Percentiles rank a stretch among this genome's conserved stretches.
Evolutionary conservation across 495 filamentous ascomycete species (phyloP).

Genomic region (Neurospora pannonica): DNA sequence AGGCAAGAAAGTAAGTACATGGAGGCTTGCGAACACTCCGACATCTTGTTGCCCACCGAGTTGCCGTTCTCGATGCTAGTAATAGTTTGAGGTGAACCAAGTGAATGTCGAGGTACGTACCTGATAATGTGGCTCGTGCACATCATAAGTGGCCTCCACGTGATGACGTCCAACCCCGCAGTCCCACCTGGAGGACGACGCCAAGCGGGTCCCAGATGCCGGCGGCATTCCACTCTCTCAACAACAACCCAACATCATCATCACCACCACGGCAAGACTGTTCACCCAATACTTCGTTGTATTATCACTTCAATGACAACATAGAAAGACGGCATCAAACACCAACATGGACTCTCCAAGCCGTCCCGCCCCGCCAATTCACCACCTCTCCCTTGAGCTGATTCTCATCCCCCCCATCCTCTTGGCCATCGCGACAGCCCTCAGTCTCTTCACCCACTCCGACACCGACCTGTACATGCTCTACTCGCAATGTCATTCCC

Average conservation of each 20-base stretch:
- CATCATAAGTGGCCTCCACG: background rate
- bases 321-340: background rate
- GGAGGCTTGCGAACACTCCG: background rate
- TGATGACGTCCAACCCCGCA: background rate
- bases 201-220: background rate
- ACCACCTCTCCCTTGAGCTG: slow-evolving; percentile 17
- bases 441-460: slow-evolving; percentile 18
- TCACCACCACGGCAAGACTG: background rate
- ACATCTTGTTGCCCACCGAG: background rate
- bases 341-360: slow-evolving; percentile 11
- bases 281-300: background rate
- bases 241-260: background rate
- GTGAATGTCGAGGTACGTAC: background rate
- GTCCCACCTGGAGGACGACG: background rate
- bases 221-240: background rate
- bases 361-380: slow-evolving; percentile 15
- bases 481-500: slow-evolving; percentile 34
- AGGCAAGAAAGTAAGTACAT: background rate
- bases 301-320: background rate
- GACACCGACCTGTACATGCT: slow-evolving; percentile 32
- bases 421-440: slow-evolving; percentile 19
- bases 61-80: background rate
- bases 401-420: slow-evolving; percentile 24
- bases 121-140: background rate
- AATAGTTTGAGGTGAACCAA: background rate